Conservation (phyloP, 2,329 filamentous ascomycete genomes). For the Curvularia verruculosa region DNA sequence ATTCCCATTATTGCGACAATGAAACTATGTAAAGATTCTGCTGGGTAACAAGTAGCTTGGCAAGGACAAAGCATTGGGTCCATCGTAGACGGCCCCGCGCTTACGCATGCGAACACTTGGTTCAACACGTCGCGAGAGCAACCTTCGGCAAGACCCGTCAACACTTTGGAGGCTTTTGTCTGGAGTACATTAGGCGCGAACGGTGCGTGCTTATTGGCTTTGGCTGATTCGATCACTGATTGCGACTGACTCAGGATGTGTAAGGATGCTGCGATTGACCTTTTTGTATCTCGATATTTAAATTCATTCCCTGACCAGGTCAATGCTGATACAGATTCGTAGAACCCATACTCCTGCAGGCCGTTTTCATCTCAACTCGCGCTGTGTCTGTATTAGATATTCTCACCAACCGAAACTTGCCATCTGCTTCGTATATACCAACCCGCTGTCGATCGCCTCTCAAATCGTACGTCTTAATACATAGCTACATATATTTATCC, state of each 20-base stretch:
- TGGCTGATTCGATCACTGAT: neutral
- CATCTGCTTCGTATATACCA: slow-evolving; percentile 1
- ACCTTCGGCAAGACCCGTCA: neutral
- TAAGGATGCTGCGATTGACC: neutral
- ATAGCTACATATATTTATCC: slow-evolving; percentile 3
- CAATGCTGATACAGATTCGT: slow-evolving; percentile 8
- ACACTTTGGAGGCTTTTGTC: neutral
- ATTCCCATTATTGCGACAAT: slow-evolving; percentile 5
- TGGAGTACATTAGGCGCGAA: neutral
- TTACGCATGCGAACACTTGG: slow-evolving; percentile 14
- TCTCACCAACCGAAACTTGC: neutral
- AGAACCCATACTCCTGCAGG: slow-evolving; percentile 3
- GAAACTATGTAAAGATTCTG: slow-evolving; percentile 3
- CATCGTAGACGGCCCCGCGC: slow-evolving; percentile 16
- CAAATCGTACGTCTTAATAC: neutral
- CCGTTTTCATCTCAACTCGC: neutral
- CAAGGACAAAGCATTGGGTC: slow-evolving; percentile 11
- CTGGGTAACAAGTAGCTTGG: slow-evolving; percentile 10
- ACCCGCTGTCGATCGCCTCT: neutral
- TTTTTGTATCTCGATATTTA: neutral
- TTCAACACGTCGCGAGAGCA: slow-evolving; percentile 8
- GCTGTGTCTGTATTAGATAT: neutral
- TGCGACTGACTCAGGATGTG: neutral
- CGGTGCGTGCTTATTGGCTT: neutral
- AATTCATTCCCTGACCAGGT: neutral